Base-by-base conservation (phyloP, 768 basidiomycete genomes). In the Xanthoconium stramineum region DNA sequence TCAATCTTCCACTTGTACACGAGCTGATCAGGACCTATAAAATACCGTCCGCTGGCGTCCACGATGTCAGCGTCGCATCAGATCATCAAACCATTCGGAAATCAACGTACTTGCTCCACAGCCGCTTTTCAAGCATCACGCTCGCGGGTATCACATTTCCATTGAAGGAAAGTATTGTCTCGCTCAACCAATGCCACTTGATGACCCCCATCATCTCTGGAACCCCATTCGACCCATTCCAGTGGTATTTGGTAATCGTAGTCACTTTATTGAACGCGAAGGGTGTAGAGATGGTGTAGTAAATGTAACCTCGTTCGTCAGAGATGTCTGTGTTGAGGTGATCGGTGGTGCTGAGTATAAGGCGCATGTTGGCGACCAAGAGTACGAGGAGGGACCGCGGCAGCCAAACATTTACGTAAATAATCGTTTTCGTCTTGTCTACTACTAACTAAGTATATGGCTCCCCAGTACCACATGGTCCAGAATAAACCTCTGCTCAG, bases 1-100 rank as follows among this genome's bases (percentile, higher is more conserved):
- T 62, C 64, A 12, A 72, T 28, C 28, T 62, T 64, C 75, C 74
- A 76, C 19, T 70, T 69, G 61, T 73, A 76, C 28, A 57, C 56
- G 10, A 50, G 61, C 2, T 58, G 62, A 52, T 75, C 67, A 0
- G 65, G 70, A 12, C 71, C 75, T 29, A 55, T 53, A 49, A 75
- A 75, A 17, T 68, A 60, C n/a, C 69, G 71, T 29, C 65, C 64
- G 30, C 74, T 75, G 36, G 9, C 9, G 6, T 4, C 37, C 15
- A 11, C 30, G 8, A 32, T 17, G 17, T 46, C 30, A 46, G 6
- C 24, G 24, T 43, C 40, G 17, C 9, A 17, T n/a, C 1, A 28
- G 14, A 12, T n/a, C 15, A 20, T 14, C 11, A 36, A 44, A 39
- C 36, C 6, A 7, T 30, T 13, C 19, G 14, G 6, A 20, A 38